phyloP scores from a whole-genome alignment of 768 basidiomycete species.

The Lepiota venenata region DNA sequence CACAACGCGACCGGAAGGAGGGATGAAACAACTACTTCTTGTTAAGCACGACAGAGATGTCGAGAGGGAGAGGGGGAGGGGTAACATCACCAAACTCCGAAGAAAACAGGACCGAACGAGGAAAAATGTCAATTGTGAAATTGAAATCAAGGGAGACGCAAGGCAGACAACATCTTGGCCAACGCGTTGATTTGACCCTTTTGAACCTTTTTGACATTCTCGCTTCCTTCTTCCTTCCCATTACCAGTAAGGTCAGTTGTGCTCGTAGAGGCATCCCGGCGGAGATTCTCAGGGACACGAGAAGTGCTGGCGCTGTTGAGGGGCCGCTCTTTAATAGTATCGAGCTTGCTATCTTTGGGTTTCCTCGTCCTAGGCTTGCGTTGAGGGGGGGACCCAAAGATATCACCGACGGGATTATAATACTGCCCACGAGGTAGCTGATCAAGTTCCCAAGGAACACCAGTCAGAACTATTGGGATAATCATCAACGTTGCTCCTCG shows the following conservation, averaged over 20 bases:
- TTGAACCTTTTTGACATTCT: conserved; percentile 64
- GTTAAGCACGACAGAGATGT: conserved; percentile 9
- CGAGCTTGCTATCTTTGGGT: conserved; percentile 61
- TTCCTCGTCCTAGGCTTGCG: conserved; percentile 69
- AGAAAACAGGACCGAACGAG: conserved; percentile 6
- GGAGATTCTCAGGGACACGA: conserved; percentile 45
- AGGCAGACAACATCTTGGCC: conserved; percentile 87
- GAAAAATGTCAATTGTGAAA: conserved; percentile 9
- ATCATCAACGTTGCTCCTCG: conserved; percentile 1
- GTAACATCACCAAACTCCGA: conserved; percentile 12
- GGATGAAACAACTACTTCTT: conserved; percentile 9
- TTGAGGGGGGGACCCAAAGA: conserved; percentile 55
- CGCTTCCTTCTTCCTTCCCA: conserved; percentile 39
- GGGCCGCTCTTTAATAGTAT: conserved; percentile 75
- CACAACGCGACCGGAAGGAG: background rate
- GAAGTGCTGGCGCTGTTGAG: conserved; percentile 21
- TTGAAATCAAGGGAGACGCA: conserved; percentile 43
- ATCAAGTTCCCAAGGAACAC: conserved; percentile 73
- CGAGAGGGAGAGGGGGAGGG: background rate
- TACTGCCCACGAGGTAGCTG: conserved; percentile 67
- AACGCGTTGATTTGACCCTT: conserved; percentile 87
- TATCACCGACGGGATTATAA: conserved; percentile 57
- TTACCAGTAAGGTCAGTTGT: conserved; percentile 62
- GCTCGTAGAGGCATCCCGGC: conserved; percentile 69
- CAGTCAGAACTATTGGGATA: conserved; percentile 57